A percentile compares a stretch with the other conserved stretches of the same genome.
Conservation (phyloP, 108 stramenopile species). For the Cyclotella distinguenda region DNA sequence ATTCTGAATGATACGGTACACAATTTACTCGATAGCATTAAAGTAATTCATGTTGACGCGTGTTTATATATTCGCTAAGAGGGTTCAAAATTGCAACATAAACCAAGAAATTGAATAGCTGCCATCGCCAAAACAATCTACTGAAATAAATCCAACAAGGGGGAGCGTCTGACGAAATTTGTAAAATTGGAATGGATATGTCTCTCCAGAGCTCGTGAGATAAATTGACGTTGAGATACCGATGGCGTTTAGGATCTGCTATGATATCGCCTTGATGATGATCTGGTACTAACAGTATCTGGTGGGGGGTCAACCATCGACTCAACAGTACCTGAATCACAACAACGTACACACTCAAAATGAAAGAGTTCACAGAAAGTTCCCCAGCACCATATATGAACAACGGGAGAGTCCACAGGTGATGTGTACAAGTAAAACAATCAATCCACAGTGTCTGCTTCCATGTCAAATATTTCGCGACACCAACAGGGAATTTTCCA, state of each 20-base stretch:
- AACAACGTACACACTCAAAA: conserved; percentile 58
- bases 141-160: conserved; percentile 42
- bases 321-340: conserved; percentile 56
- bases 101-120: conserved; percentile 57
- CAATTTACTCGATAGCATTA: too few species aligned
- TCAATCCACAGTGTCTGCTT: conserved; percentile 59
- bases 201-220: conserved; percentile 74
- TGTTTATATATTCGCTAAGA: conserved; percentile 23
- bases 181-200: conserved; percentile 53
- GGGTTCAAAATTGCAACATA: conserved; percentile 41
- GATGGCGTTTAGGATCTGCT: conserved; percentile 24
- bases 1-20: too few species aligned
- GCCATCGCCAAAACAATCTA: conserved; percentile 69
- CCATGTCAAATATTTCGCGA: conserved; percentile 78
- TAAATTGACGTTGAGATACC: conserved; percentile 76
- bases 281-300: conserved; percentile 16
- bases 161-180: conserved; percentile 59
- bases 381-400: conserved; percentile 52
- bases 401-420: conserved; percentile 85
- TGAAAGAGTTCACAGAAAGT: conserved; percentile 37
- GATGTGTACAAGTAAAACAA: conserved; percentile 73
- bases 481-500: conserved; percentile 70
- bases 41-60: too few species aligned
- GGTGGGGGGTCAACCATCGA: conserved; percentile 62
- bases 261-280: background rate